phyloP scores from a whole-genome alignment of 495 filamentous ascomycete species.

The Aspergillus avenaceus region DNA sequence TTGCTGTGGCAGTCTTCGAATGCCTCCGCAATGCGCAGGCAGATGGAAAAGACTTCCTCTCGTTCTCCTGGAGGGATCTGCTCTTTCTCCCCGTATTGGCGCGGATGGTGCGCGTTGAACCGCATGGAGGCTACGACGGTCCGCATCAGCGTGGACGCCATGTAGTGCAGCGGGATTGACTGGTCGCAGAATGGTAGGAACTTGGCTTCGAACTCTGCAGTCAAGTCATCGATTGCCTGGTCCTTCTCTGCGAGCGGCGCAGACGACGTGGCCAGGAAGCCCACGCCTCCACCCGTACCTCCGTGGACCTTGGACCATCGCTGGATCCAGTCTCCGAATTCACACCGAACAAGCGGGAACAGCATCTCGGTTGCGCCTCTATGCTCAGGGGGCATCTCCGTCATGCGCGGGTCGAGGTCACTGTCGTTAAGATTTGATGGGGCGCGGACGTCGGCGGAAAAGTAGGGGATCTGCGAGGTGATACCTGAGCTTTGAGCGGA shows the following conservation, averaged over 20 bases:
- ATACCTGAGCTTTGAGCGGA: constrained; percentile 32
- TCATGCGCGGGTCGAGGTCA: constrained; percentile 56
- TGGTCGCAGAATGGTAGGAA: constrained; percentile 55
- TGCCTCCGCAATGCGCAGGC: constrained; percentile 34
- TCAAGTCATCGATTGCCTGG: constrained; percentile 33
- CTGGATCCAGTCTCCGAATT: constrained; percentile 40
- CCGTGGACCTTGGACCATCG: constrained; percentile 21
- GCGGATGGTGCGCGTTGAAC: constrained; percentile 39
- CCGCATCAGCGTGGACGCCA: constrained; percentile 44
- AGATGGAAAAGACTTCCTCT: constrained; percentile 34
- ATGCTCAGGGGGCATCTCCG: constrained; percentile 45
- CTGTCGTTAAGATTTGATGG: constrained; percentile 56
- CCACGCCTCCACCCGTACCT: constrained; percentile 30
- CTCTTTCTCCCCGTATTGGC: constrained; percentile 28
- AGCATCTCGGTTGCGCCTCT: constrained; percentile 65
- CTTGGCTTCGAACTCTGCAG: constrained; percentile 33
- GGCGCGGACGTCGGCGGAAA: constrained; percentile 24
- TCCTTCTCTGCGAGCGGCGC: constrained; percentile 48
- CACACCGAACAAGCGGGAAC: constrained; percentile 52
- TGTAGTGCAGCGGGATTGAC: constrained; percentile 56
- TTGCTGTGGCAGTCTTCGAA: constrained; percentile 24
- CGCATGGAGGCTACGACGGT: constrained; percentile 31
- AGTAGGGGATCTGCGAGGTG: constrained; percentile 14
- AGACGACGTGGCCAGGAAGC: constrained; percentile 20
- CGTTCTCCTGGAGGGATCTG: constrained; percentile 30